Evolutionary conservation across 1,284 basidiomycete genomes (phyloP), one percentile per base, ranked within the genome.

Genomic region (Boletus hoseneyae): DNA sequence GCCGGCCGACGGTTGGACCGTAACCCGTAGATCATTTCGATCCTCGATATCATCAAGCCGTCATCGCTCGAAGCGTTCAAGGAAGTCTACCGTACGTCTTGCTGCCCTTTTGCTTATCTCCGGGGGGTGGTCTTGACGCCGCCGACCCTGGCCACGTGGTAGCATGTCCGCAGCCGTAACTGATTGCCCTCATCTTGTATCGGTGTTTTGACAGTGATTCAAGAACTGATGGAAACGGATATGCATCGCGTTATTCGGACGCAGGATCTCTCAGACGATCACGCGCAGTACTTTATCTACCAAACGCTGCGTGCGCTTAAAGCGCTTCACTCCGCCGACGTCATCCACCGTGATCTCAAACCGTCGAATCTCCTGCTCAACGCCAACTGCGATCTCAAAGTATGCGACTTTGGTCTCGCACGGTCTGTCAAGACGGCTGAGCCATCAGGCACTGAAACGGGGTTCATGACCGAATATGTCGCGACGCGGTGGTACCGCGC

Each of bases 381-480:
- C 63, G 92, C 93, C 55, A 96, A 97, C 68, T 97, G 95, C 63
- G 95, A 97, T 66, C 82, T 97, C 57, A 97, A 97, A 67, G 91
- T 94, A 47, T 92, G 89, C 67, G 93, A 96, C 66, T 96, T 96
- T 68, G 94, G 94, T 30, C 78, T 97, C 23, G 94, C 94, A 3
- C 79, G 93, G 30, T 89, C 86, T 18, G 89, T 92, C 27, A 88
- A 86, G 70, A 93, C 90, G 9, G 88, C 89, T 9, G 83, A 90
- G 61, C 89, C 90, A 0, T 87, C 85, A 23, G 87, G 89, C 30
- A 91, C 86, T 5, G 82, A 82, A 62, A 89, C 85, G 0, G 91
- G 91, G 1, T 93, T 93, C 72, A 94, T 95, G 92, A 95, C 92
- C 0, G 87, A 92, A 83, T 95, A 96, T 64, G 93, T 97, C 41